phyloP scores from a whole-genome alignment of 23 red algal genomes.

The Gracilaria domingensis region DNA sequence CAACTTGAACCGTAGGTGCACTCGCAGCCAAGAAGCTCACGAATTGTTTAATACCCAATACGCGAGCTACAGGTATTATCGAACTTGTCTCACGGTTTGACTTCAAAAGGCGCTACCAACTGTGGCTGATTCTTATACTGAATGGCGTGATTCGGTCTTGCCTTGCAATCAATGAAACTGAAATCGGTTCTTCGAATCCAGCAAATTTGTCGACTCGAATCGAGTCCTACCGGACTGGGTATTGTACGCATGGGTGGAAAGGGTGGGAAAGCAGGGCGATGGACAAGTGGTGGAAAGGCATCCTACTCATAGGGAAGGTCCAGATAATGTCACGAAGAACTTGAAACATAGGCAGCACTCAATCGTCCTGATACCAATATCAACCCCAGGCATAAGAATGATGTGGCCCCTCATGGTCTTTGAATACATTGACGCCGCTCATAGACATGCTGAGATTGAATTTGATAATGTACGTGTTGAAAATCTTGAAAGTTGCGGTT shows the following conservation, averaged over 20 bases:
- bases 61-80: conserved; percentile 73
- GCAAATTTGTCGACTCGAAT: conserved; percentile 83
- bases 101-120: conserved; percentile 57
- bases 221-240: neutral
- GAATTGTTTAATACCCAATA: neutral
- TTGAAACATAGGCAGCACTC: conserved; percentile 70
- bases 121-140: conserved; percentile 78
- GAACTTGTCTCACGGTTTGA: conserved; percentile 83
- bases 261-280: conserved; percentile 92
- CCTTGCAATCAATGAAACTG: conserved; percentile 94
- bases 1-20: neutral
- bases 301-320: conserved; percentile 74
- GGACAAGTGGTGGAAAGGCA: conserved; percentile 82
- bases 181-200: conserved; percentile 83
- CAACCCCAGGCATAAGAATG: conserved; percentile 72
- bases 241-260: conserved; percentile 79
- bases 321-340: neutral
- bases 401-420: conserved; percentile 79
- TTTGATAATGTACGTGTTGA: conserved; percentile 69
- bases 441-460: conserved; percentile 90
- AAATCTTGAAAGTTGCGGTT: conserved; percentile 50
- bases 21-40: neutral
- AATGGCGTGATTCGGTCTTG: conserved; percentile 87
- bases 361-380: conserved; percentile 86
- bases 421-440: conserved; percentile 90